Conservation (phyloP, 2,329 filamentous ascomycete genomes). For the Cordyceps cateniannulata region DNA sequence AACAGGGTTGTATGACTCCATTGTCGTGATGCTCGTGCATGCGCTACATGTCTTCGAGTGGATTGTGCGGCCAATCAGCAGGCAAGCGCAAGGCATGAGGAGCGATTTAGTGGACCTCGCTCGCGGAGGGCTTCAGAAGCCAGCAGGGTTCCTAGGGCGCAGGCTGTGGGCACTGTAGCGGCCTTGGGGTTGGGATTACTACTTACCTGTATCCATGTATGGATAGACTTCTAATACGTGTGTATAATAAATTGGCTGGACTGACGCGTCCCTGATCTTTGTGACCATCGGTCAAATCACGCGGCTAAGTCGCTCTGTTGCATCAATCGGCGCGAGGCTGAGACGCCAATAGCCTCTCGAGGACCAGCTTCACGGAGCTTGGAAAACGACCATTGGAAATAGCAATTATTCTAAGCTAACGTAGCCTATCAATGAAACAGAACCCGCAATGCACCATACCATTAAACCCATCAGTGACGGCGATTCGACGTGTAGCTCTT, state of each 20-base stretch:
- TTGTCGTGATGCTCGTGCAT: slow-evolving; percentile 3
- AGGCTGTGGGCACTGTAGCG: not conserved
- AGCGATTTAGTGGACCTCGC: slow-evolving; percentile 10
- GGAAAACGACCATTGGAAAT: not conserved
- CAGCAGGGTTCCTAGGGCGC: not conserved
- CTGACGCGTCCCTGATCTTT: not conserved
- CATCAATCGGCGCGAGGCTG: not conserved
- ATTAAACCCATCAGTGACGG: not conserved
- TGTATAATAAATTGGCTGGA: not conserved
- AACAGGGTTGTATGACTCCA: slow-evolving; percentile 4
- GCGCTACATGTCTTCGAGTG: not conserved
- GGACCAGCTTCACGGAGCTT: too few species aligned
- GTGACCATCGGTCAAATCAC: too few species aligned
- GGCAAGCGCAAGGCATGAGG: slow-evolving; percentile 27
- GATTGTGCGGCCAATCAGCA: slow-evolving; percentile 24
- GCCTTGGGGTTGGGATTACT: too few species aligned
- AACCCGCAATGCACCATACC: not conserved
- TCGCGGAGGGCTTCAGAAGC: not conserved
- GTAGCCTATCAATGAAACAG: not conserved
- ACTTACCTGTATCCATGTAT: too few species aligned
- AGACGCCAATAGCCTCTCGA: not conserved
- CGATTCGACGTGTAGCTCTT: slow-evolving; percentile 29
- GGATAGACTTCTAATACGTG: too few species aligned
- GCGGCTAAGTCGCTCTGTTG: not conserved
- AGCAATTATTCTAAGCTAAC: slow-evolving; percentile 3